Percentiles rank a stretch among this genome's conserved stretches.
Evolutionary conservation across 1,284 basidiomycete species (phyloP).

Genomic region (Ustilago crameri): DNA sequence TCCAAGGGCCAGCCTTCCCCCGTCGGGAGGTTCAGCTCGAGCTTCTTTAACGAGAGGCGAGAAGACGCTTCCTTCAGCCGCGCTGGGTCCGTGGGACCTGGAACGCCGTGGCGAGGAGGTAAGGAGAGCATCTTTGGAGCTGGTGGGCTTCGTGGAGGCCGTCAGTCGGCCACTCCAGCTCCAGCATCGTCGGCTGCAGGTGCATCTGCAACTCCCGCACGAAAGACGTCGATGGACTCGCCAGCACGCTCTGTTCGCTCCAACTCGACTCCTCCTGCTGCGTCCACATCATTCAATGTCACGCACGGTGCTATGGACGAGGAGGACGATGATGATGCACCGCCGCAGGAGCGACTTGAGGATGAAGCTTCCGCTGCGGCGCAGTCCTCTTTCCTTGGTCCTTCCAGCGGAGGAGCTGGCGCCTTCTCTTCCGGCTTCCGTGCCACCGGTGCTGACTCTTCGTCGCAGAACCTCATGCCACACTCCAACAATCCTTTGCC

Average conservation of each 20-base stretch:
- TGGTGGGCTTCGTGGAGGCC: constrained; percentile 54
- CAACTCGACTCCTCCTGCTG: constrained; percentile 35
- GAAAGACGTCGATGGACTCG: constrained; percentile 34
- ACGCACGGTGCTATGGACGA: constrained; percentile 34
- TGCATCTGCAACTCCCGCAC: constrained; percentile 25
- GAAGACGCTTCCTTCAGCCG: constrained; percentile 36
- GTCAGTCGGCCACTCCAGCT: constrained; percentile 39
- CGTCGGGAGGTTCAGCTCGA: constrained; percentile 52
- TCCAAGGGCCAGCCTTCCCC: constrained; percentile 44
- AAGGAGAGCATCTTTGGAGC: constrained; percentile 61
- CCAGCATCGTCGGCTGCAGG: constrained; percentile 12
- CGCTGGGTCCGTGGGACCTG: constrained; percentile 29
- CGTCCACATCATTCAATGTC: constrained; percentile 25
- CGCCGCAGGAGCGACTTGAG: constrained; percentile 47
- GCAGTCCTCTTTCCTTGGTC: constrained; percentile 18
- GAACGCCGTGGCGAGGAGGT: constrained; percentile 36
- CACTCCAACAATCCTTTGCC: constrained; percentile 10
- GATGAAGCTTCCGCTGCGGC: constrained; percentile 34
- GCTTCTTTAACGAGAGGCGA: constrained; percentile 54
- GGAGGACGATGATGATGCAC: constrained; percentile 49
- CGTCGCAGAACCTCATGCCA: constrained; percentile 12
- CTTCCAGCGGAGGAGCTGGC: constrained; percentile 2
- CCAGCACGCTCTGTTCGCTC: constrained; percentile 35
- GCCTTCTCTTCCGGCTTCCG: constrained; percentile 14
- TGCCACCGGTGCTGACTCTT: constrained; percentile 7